Evolutionary conservation across 192 early-diverging fungal species (phyloP).

Genomic region (Coemansia sp.): DNA sequence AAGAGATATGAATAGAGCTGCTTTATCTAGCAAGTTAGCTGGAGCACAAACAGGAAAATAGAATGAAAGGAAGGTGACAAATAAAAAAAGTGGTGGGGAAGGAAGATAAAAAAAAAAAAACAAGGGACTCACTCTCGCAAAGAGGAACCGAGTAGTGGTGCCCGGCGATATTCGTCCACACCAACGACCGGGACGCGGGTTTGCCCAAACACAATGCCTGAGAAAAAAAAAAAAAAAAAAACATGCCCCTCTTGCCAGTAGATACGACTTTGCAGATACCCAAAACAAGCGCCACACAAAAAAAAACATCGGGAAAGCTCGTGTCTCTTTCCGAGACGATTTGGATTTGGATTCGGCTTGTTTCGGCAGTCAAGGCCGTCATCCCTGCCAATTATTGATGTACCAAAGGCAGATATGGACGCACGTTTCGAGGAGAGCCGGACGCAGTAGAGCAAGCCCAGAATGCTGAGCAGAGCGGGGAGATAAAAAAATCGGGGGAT

Average conservation of each 20-base stretch:
- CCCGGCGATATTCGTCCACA: constrained; percentile 4
- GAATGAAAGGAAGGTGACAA: constrained; percentile 6
- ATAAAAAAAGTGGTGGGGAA: not conserved
- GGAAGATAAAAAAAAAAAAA: constrained; percentile 1
- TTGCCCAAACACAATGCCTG: constrained; percentile 11
- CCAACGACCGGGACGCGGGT: constrained; percentile 2
- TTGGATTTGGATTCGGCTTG: not conserved
- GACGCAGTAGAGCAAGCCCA: not conserved
- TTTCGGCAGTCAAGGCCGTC: not conserved
- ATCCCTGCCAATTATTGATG: not conserved
- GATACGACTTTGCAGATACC: not conserved
- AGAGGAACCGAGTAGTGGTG: not conserved
- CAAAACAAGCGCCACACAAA: constrained; percentile 13
- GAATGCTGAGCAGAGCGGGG: constrained; percentile 13
- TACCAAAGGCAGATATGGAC: not conserved
- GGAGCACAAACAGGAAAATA: constrained; percentile 2
- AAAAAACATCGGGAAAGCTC: not conserved
- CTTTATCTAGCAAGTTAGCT: constrained; percentile 3
- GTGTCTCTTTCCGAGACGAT: not conserved
- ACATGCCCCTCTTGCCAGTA: not conserved
- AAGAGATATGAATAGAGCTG: not conserved
- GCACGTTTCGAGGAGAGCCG: constrained; percentile 10
- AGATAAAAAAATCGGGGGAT: not conserved
- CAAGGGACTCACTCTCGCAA: not conserved
- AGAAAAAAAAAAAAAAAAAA: constrained; percentile 5